phyloP scores from a whole-genome alignment of 257 asterid species.

The Eustoma russellianum region DNA sequence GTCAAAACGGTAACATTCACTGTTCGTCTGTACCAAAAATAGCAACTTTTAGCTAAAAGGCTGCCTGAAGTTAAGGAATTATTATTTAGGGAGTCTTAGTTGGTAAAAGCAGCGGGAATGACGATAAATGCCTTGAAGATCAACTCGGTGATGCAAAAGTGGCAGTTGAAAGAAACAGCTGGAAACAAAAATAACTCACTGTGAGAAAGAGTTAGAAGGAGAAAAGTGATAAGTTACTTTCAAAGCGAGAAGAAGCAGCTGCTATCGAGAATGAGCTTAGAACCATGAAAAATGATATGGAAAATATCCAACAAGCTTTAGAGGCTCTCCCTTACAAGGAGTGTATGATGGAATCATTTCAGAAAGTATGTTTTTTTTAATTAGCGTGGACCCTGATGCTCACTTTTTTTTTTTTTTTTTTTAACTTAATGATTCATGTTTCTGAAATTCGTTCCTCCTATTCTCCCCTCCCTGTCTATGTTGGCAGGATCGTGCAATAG shows the following conservation, averaged over 20 bases:
- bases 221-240: slow-evolving; percentile 44
- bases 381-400: no score
- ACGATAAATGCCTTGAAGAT: slow-evolving; percentile 97
- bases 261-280: slow-evolving; percentile 61
- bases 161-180: slow-evolving; percentile 91
- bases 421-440: not conserved
- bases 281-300: slow-evolving; percentile 54
- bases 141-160: slow-evolving; percentile 91
- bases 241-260: slow-evolving; percentile 73
- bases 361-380: slow-evolving; percentile 39
- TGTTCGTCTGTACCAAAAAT: not conserved
- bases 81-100: slow-evolving; percentile 77
- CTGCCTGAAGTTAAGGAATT: slow-evolving; percentile 3
- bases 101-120: slow-evolving; percentile 90
- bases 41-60: no score
- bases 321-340: slow-evolving; percentile 67
- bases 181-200: slow-evolving; percentile 73
- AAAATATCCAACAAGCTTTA: slow-evolving; percentile 48
- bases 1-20: slow-evolving; percentile 8
- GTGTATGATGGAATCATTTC: slow-evolving; percentile 74
- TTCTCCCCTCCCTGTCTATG: slow-evolving; percentile 1
- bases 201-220: slow-evolving; percentile 77
- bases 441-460: no score
- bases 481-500: slow-evolving; percentile 57
- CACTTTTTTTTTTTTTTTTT: no score